phyloP scores from a whole-genome alignment of 2,329 filamentous ascomycete genomes.

The Beauveria australis region DNA sequence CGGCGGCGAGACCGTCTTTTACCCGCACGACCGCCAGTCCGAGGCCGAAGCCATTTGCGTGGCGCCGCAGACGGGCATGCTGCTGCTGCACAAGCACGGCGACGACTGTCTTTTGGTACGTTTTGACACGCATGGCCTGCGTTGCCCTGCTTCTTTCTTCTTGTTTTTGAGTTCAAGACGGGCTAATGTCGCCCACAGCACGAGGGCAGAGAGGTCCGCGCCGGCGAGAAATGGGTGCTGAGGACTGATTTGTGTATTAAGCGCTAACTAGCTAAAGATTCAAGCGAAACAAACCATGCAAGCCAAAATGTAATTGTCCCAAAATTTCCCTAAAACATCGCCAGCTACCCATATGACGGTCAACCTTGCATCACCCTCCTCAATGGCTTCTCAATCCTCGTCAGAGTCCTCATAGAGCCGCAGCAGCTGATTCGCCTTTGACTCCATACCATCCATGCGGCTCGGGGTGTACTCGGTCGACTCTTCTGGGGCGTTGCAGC shows the following conservation, averaged over 20 bases:
- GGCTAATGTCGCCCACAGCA: conserved; percentile 41
- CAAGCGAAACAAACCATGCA: neutral
- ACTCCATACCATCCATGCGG: neutral
- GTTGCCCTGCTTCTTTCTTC: neutral
- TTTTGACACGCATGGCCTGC: conserved; percentile 11
- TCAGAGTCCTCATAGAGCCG: neutral
- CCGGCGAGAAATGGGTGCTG: conserved; percentile 87
- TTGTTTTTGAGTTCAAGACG: neutral
- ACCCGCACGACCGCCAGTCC: conserved; percentile 56
- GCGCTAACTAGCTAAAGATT: conserved; percentile 25
- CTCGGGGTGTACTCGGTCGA: neutral
- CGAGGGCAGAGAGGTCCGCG: conserved; percentile 70
- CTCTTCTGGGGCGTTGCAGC: neutral
- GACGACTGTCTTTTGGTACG: conserved; percentile 72
- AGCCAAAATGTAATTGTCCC: neutral
- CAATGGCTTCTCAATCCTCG: neutral
- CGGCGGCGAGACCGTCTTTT: conserved; percentile 89
- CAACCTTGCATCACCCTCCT: neutral
- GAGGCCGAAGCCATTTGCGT: conserved; percentile 61
- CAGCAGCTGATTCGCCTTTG: neutral
- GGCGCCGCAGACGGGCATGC: conserved; percentile 72
- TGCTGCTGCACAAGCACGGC: conserved; percentile 81
- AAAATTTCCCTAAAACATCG: neutral
- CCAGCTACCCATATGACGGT: neutral
- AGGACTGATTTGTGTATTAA: conserved; percentile 71